phyloP scores from a whole-genome alignment of 805 yeast genomes.

The Kodamaea hsintzibuensis region DNA sequence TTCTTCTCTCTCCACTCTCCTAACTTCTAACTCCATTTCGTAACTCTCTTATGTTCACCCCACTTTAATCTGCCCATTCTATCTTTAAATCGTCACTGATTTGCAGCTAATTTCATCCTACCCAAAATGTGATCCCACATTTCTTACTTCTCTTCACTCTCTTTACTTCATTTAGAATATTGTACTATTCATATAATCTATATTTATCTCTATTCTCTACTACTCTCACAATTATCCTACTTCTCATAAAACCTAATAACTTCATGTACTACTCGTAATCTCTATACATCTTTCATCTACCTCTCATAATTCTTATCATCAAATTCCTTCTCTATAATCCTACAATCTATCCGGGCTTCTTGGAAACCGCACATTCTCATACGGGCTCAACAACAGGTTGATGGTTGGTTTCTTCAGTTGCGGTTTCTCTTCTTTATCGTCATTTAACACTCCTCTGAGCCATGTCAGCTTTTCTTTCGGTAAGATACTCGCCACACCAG shows the following conservation, averaged over 20 bases:
- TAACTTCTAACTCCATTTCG: background rate
- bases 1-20: background rate
- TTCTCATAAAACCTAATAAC: background rate
- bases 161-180: no score
- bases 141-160: background rate
- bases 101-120: background rate
- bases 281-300: background rate
- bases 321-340: background rate
- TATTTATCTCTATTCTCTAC: no score
- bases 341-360: background rate
- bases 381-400: constrained; percentile 31
- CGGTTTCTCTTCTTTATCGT: background rate
- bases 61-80: background rate
- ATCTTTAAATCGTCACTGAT: background rate
- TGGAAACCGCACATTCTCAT: constrained; percentile 8
- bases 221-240: no score
- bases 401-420: constrained; percentile 30
- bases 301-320: background rate
- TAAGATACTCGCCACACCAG: constrained; percentile 1
- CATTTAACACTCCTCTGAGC: constrained; percentile 9
- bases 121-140: no score
- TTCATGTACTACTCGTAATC: background rate
- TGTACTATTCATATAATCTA: no score
- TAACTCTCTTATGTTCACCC: background rate
- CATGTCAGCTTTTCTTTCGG: constrained; percentile 8